A percentile compares a stretch with the other conserved stretches of the same genome.
Conservation (phyloP, 1,284 basidiomycete genomes). For the Somion occarium region DNA sequence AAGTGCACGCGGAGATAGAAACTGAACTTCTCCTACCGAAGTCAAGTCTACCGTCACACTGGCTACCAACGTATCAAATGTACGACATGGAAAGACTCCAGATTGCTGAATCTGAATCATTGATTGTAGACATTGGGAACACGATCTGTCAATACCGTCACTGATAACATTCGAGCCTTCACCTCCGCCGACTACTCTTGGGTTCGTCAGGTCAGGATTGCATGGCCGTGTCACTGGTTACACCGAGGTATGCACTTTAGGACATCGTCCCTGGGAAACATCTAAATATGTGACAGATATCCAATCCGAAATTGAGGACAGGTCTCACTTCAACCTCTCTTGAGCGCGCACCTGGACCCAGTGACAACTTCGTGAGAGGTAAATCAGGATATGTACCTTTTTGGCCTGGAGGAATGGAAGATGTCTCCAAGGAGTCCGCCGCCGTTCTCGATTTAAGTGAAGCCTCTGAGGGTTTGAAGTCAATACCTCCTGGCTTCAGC, state of each 20-base stretch:
- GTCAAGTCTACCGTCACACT: conserved; percentile 57
- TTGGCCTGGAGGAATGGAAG: conserved; percentile 84
- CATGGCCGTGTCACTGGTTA: conserved; percentile 80
- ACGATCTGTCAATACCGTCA: conserved; percentile 53
- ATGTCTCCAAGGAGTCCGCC: conserved; percentile 36
- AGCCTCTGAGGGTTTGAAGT: conserved; percentile 45
- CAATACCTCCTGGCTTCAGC: conserved; percentile 57
- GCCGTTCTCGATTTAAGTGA: conserved; percentile 31
- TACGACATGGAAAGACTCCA: conserved; percentile 25
- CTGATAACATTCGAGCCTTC: conserved; percentile 63
- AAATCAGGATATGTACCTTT: conserved; percentile 93
- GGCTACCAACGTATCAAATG: conserved; percentile 75
- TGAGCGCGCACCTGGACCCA: conserved; percentile 75
- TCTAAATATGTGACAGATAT: too few species aligned
- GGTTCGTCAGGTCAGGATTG: conserved; percentile 75
- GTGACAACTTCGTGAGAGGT: conserved; percentile 84
- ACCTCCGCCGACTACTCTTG: conserved; percentile 72
- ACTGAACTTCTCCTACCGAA: conserved; percentile 63
- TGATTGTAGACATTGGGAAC: conserved; percentile 63
- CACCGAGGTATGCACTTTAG: conserved; percentile 62
- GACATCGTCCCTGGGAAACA: too few species aligned
- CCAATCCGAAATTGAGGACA: conserved; percentile 45
- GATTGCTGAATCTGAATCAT: not conserved
- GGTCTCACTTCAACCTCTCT: conserved; percentile 80
- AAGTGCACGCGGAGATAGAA: conserved; percentile 64